These are phyloP conservation scores for Trypanosoma melophagium DNA, from an alignment of 208 protist species.

Conservation along the genomic window DNA sequence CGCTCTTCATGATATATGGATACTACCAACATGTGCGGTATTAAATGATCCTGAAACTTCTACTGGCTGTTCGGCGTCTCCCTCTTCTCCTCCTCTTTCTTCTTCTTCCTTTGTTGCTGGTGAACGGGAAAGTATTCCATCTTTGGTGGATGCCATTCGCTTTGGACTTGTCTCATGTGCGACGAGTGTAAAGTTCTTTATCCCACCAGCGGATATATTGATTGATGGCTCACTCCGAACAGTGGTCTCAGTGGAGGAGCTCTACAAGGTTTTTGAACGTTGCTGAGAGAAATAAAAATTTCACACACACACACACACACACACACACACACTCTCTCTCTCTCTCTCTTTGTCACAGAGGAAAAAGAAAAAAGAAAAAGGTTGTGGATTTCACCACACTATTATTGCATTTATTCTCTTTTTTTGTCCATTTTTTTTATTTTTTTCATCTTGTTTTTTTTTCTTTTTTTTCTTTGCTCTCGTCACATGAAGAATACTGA, in stretches of 20 bases:
- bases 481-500: neutral
- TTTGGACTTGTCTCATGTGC: conserved; percentile 73
- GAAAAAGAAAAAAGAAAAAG: conserved; percentile 1
- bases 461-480: conserved; percentile 2
- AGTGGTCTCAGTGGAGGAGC: conserved; percentile 80
- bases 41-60: neutral
- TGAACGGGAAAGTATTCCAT: conserved; percentile 9
- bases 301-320: no score
- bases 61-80: neutral
- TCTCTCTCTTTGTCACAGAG: neutral
- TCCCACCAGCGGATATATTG: conserved; percentile 50
- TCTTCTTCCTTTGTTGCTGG: no score
- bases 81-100: no score
- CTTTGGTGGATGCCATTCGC: conserved; percentile 37
- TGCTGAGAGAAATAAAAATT: conserved; percentile 40
- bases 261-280: conserved; percentile 91
- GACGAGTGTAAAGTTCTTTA: conserved; percentile 61
- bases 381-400: neutral
- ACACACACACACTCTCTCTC: no score
- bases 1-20: conserved; percentile 21
- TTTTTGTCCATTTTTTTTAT: conserved; percentile 25
- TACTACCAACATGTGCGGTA: neutral
- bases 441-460: conserved; percentile 17
- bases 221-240: conserved; percentile 61
- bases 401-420: conserved; percentile 5